Evolutionary conservation across 2,329 filamentous ascomycete genomes (phyloP), one percentile per base, ranked within the genome.

Genomic region (Sporothrix mexicana): DNA sequence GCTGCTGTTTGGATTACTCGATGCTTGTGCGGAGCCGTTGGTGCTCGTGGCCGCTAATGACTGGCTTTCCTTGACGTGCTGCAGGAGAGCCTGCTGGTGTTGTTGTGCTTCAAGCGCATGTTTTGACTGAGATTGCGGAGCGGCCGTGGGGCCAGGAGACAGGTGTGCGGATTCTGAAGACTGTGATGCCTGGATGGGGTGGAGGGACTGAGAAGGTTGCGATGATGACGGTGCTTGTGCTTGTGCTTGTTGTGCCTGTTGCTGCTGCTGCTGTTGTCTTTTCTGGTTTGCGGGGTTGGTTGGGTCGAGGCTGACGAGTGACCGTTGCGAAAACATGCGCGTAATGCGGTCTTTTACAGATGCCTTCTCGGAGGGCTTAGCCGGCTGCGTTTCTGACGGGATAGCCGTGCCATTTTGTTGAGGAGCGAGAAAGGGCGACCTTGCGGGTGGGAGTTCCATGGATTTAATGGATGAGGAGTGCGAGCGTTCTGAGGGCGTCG

Each of bases 311-410:
- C 15, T 20, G 25, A 51, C 66, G 8, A 68, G 66, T 51, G 81
- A 76, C 71, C 79, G 79, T 72, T 80, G 81, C 55, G 80, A 89
- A 81, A 91, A 91, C 86, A 91, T 91, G 82, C 89, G 87, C 55
- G 88, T 88, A 72, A 91, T 79, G 64, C 88, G 87, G 78, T 90
- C 88, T 79, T 90, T 91, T 81, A 91, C 88, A 15, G 88, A 89
- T 2, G 85, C 80, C 79, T 88, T 90, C 77, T 90, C 88, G 72
- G 81, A 77, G 71, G 80, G 81, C 75, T 80, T 85, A 72, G 80
- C 61, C 10, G 61, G 41, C 41, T 47, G 78, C 71, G 77, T 77
- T 47, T 84, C 83, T 69, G 73, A 30, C 3, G 59, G 68, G 5
- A 43, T 47, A 10, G 72, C 64, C 23, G 70, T 67, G 74, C 80